phyloP scores from a whole-genome alignment of 2,329 filamentous ascomycete species.

The Arthrobotrys sinensis region DNA sequence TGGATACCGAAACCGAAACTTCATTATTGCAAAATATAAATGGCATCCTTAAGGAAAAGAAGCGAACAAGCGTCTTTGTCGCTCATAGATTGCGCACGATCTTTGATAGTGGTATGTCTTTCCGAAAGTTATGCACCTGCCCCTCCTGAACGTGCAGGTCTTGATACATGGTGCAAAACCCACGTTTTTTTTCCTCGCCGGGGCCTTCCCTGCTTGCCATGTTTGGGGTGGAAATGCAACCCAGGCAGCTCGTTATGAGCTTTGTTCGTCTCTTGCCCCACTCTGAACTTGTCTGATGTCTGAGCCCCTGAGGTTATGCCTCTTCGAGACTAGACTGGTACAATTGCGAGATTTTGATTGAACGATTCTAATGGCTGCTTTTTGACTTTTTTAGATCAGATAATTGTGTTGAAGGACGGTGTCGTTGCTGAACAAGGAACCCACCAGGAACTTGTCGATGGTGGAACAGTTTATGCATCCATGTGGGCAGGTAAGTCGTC shows the following conservation, averaged over 20 bases:
- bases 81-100: conserved; percentile 94
- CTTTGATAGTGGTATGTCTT: conserved; percentile 77
- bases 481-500: conserved; percentile 84
- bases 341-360: conserved; percentile 55
- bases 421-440: conserved; percentile 88
- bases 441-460: conserved; percentile 85
- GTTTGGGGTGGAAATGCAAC: conserved; percentile 50
- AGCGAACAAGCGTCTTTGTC: conserved; percentile 92
- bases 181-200: conserved; percentile 45
- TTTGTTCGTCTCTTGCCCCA: conserved; percentile 45
- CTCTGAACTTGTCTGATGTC: conserved; percentile 32
- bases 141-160: conserved; percentile 32
- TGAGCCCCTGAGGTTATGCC: conserved; percentile 50
- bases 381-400: conserved; percentile 74
- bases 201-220: conserved; percentile 45
- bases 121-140: conserved; percentile 34
- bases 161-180: conserved; percentile 50
- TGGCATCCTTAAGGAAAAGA: conserved; percentile 88
- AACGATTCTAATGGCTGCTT: conserved; percentile 32
- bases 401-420: conserved; percentile 89
- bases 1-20: conserved; percentile 95
- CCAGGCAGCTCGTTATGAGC: conserved; percentile 33
- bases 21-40: conserved; percentile 93
- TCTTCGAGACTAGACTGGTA: conserved; percentile 42
- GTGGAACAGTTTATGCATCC: conserved; percentile 85